phyloP scores from a whole-genome alignment of 2,329 filamentous ascomycete genomes.

The Aspergillus jensenii region DNA sequence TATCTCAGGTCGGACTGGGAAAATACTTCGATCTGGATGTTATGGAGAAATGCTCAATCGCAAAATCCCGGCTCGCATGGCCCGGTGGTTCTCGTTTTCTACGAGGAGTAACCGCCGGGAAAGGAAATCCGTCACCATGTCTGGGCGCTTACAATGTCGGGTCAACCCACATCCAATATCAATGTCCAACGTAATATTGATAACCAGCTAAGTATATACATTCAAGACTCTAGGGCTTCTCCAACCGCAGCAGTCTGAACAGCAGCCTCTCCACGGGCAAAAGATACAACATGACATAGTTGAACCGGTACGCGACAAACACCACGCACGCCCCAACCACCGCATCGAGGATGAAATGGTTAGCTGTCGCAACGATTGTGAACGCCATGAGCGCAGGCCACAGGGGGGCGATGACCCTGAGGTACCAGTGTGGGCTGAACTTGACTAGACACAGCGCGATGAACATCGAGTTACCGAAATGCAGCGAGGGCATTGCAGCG shows the following conservation, averaged over 20 bases:
- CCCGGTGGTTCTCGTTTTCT: background rate
- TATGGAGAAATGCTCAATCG: no score
- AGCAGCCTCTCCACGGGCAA: slow-evolving; percentile 23
- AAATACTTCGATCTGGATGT: no score
- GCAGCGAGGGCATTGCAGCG: slow-evolving; percentile 52
- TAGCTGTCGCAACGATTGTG: slow-evolving; percentile 67
- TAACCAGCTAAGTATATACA: background rate
- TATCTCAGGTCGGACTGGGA: no score
- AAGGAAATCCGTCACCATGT: background rate
- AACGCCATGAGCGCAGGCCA: slow-evolving; percentile 48
- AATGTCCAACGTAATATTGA: background rate
- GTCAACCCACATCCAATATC: no score
- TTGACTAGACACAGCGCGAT: slow-evolving; percentile 30
- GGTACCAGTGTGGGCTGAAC: slow-evolving; percentile 43
- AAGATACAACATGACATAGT: slow-evolving; percentile 22
- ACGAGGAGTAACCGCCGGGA: background rate
- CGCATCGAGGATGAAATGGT: slow-evolving; percentile 67
- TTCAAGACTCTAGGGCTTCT: slow-evolving; percentile 22
- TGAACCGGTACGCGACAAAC: slow-evolving; percentile 23
- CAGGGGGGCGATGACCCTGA: slow-evolving; percentile 40
- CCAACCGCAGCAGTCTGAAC: slow-evolving; percentile 20
- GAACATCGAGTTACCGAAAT: slow-evolving; percentile 44
- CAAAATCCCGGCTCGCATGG: no score
- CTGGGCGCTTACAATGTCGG: background rate
- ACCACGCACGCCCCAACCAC: slow-evolving; percentile 55